Base-by-base conservation (phyloP, 768 basidiomycete species). In the Holtermanniella nyarrowii region DNA sequence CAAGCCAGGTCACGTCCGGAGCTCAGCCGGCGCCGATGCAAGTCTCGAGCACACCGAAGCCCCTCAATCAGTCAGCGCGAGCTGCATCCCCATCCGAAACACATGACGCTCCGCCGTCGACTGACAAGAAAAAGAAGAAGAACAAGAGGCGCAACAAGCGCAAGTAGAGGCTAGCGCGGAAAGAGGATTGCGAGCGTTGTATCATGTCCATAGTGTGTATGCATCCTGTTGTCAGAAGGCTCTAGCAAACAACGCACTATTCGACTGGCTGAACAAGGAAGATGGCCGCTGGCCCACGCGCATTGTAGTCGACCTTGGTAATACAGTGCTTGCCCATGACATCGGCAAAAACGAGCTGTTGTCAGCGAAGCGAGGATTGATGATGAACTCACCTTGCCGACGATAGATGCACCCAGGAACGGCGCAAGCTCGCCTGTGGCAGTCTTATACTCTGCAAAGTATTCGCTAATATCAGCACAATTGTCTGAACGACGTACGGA, bases 291-390 rank as follows among this genome's bases (percentile, higher is more conserved):
- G 69, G 69, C 2, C 69, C 69, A 21, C 60, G 58, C 7, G 59
- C 53, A 49, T 71, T 67, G 44, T 71, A 71, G 47, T 71, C 65
- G 21, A 59, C 54, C 44, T 71, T 71, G 25, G 62, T 61, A 18
- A 68, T 57, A 25, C 55, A 56, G 27, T 65, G 61, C 40, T 54
- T 59, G 3, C 62, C 59, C 11, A 53, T 53, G 22, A 44, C 43
- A 40, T 69, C 68, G 5, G 49, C 45, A 47, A 71, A 65, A 3
- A 66, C 62, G 16, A 62, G 48, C 66, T 65, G 47, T 13, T 18
- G 27, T 48, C 27, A 37, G 46, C 21, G 22, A 14, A 14, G 5
- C 4, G 23, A 20, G 13, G 5, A 26, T n/a, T 20, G 4, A 22
- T 11, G 3, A 14, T 16, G n/a, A 10, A 57, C 63, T 51, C 43